Evolutionary conservation across 345 rosid species (phyloP), one percentile per base, ranked within the genome.

Genomic region (Populus simonii): DNA sequence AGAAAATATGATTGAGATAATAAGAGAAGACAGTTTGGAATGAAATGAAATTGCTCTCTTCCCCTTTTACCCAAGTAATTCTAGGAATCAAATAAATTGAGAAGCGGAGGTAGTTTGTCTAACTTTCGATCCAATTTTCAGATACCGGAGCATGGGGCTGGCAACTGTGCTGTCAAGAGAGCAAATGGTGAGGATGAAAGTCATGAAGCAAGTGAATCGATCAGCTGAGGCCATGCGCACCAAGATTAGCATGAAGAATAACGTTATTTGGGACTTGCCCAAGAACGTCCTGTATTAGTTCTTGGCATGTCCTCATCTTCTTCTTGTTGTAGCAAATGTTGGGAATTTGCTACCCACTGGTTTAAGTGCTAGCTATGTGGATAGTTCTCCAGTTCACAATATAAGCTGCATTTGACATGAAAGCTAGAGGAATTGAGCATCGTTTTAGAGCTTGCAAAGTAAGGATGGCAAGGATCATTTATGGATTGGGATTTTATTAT

Each of bases 81-180:
- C 5, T 22, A 23, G 47, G 35, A 22, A 23, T 39, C 16, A 23
- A 7, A 20, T 39, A 41, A 11, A 41, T 43, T 23, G 49, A 16
- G 49, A 38, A 70, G 71, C 23, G 29, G 16, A 39, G 11, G 18
- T 55, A 33, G 66, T 31, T 13, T 33, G 25, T 66, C 4, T 5
- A 16, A 20, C 43, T 74, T 6, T 20, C 12, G 39, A 12, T 73
- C 25, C 39, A 35, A 18, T 2, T 81, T 81, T 47, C 85, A 93
- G 98, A 87, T 94, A 94, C 88, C 84, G 84, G 88, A 92, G 92
- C 87, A 86, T 93, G 90, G 98, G 99, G 65, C 73, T 95, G 83
- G 89, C 87, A 66, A 93, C 97, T 0, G 92, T 88, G 69, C 94
- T 81, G 65, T 84, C 98, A 7, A 92, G 87, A 80, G 92, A 92